Conservation (phyloP, 257 asterid species). For the Solanum tarijense region DNA sequence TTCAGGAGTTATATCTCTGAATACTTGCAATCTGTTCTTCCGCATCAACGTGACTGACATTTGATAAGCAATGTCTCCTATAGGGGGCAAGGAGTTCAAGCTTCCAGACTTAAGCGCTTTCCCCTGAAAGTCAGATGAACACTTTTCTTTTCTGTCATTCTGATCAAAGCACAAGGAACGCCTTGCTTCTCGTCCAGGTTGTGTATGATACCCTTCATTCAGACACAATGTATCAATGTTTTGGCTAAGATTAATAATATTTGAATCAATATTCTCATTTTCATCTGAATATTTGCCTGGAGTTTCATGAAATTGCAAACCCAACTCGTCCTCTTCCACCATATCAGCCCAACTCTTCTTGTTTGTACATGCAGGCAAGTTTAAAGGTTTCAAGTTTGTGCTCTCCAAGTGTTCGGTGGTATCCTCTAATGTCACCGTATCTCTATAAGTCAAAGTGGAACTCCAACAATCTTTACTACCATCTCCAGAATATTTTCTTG, state of each 20-base stretch:
- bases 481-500: not conserved
- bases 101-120: slow-evolving; percentile 25
- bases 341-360: slow-evolving; percentile 74
- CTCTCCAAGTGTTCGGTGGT: not conserved
- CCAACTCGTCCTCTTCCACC: slow-evolving; percentile 63
- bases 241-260: slow-evolving; percentile 20
- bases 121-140: slow-evolving; percentile 14
- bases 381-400: not conserved
- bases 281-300: slow-evolving; percentile 6
- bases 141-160: not conserved
- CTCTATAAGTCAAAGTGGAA: not conserved
- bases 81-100: not conserved
- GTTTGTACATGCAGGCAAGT: not conserved
- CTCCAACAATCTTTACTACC: not conserved
- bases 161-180: slow-evolving; percentile 35
- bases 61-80: slow-evolving; percentile 1
- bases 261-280: slow-evolving; percentile 21
- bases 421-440: not conserved
- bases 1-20: slow-evolving; percentile 37
- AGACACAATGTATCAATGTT: slow-evolving; percentile 20
- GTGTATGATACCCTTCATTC: slow-evolving; percentile 47
- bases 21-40: slow-evolving; percentile 47
- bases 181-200: slow-evolving; percentile 37
- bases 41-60: slow-evolving; percentile 2
- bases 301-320: slow-evolving; percentile 6